Conservation (phyloP, 2,329 filamentous ascomycete species). For the Bipolaris sorokiniana region DNA sequence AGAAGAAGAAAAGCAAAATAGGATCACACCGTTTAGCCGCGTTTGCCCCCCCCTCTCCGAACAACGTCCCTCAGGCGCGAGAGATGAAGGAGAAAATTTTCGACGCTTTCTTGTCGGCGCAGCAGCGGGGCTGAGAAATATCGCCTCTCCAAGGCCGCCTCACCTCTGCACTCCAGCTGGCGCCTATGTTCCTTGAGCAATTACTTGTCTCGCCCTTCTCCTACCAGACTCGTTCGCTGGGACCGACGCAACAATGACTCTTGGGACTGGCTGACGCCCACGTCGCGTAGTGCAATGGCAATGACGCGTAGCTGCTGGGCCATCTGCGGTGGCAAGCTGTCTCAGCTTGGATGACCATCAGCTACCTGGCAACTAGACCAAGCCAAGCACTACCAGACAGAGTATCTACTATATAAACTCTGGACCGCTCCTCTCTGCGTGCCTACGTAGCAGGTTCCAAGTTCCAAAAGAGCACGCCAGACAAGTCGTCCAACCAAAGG, state of each 20-base stretch:
- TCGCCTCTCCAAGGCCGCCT: constrained; percentile 27
- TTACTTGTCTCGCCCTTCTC: constrained; percentile 34
- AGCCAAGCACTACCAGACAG: constrained; percentile 33
- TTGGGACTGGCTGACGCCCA: constrained; percentile 27
- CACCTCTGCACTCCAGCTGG: constrained; percentile 28
- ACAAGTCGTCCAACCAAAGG: background rate
- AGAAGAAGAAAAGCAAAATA: no score
- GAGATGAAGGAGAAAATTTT: constrained; percentile 18
- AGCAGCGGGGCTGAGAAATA: constrained; percentile 31
- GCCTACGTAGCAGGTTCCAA: no score
- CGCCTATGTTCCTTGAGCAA: constrained; percentile 31
- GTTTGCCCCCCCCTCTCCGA: constrained; percentile 8
- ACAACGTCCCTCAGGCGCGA: constrained; percentile 21
- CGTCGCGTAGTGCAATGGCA: constrained; percentile 27
- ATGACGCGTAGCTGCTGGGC: constrained; percentile 31
- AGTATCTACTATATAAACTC: background rate
- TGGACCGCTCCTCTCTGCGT: background rate
- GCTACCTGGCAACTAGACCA: constrained; percentile 26
- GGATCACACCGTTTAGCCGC: constrained; percentile 14
- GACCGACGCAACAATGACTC: constrained; percentile 25
- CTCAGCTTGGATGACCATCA: constrained; percentile 41
- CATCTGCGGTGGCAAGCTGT: constrained; percentile 33
- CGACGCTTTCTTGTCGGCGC: constrained; percentile 32
- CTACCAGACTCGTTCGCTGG: constrained; percentile 28
- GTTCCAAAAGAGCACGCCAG: background rate